Base-by-base conservation (phyloP, 768 basidiomycete species). In the Lyophyllum semitale region DNA sequence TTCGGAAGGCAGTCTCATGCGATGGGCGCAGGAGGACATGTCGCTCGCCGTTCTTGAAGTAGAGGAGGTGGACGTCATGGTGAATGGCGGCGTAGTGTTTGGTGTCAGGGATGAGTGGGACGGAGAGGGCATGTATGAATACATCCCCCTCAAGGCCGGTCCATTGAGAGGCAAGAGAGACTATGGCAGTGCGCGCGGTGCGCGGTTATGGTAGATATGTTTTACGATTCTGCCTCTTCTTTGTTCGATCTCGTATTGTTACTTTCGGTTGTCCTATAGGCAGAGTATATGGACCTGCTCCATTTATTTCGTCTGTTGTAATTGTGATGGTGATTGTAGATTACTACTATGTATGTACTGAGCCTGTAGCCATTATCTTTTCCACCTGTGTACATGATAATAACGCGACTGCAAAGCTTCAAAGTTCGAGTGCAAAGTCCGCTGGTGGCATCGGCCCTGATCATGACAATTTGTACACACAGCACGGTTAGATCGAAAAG, bases 1-100 rank as follows among this genome's bases (percentile, higher is more conserved):
- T 11, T 72, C 73, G 3, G 78, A 78, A 52, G 62, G 66, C 37
- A 65, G 72, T 22, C 73, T 83, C 18, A 69, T 80, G 47, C 71
- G 70, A 13, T 80, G 80, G 79, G 77, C 77, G 40, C 68, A 79
- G 50, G 79, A 80, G 55, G 80, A 81, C 46, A 71, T 79, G 67
- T 65, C 70, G 13, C 62, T 76, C 7, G 66, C 25, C 2, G 44
- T 52, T 25, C 20, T 51, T 17, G 48, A 54, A 8, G 46, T 20
- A 15, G 50, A 49, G 17, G 71, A 73, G 35, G 75, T 74, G 51
- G 74, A 78, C 54, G 58, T 76, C 17, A 78, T 79, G 75, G 77
- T 82, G 22, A 79, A 80, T 60, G 73, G 70, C 9, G 61, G 54
- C 20, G 12, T 4, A 11, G 37, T 27, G 17, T 29, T 47, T 29